Percentiles rank a stretch among this genome's conserved stretches.
These are phyloP conservation scores for Leccinellum luteum DNA, from an alignment of 768 basidiomycete species.

Conservation along the genomic window DNA sequence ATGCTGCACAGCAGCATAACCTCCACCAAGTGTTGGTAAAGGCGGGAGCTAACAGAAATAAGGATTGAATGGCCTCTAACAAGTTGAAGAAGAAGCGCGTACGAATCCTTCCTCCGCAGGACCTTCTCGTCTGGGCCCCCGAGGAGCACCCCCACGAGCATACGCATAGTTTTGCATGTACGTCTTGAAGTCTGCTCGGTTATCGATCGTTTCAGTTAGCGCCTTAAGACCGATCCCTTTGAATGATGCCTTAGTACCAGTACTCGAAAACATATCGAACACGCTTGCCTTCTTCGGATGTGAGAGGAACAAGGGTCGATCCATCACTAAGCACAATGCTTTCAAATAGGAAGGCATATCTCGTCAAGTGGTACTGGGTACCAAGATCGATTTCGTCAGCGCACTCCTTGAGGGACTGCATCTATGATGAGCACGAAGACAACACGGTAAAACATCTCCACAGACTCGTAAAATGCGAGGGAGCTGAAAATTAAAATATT, in stretches of 20 bases:
- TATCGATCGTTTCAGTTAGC: slow-evolving; percentile 89
- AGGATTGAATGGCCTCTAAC: slow-evolving; percentile 4
- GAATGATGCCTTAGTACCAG: neutral
- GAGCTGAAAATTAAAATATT: slow-evolving; percentile 96
- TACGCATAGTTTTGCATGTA: slow-evolving; percentile 99
- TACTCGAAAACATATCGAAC: neutral
- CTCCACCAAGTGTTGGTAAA: slow-evolving; percentile 43
- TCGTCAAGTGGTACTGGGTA: slow-evolving; percentile 94
- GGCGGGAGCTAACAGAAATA: slow-evolving; percentile 53
- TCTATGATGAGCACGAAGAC: slow-evolving; percentile 9
- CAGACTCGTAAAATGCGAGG: slow-evolving; percentile 89
- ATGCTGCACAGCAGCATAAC: slow-evolving; percentile 27
- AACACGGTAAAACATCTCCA: slow-evolving; percentile 12
- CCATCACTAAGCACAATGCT: slow-evolving; percentile 88
- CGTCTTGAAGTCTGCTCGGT: slow-evolving; percentile 89
- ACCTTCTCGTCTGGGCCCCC: slow-evolving; percentile 85
- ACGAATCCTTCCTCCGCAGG: slow-evolving; percentile 93
- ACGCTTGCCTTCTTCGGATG: slow-evolving; percentile 61
- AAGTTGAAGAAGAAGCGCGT: slow-evolving; percentile 34
- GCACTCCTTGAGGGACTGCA: slow-evolving; percentile 87
- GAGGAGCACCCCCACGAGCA: slow-evolving; percentile 63
- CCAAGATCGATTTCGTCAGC: slow-evolving; percentile 95
- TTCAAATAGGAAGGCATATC: slow-evolving; percentile 94
- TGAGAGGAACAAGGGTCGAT: slow-evolving; percentile 71
- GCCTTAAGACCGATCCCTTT: slow-evolving; percentile 75